Evolutionary conservation across 164 flowering plant genomes (phyloP), one percentile per base, ranked within the genome.

Genomic region (Macadamia integrifolia): DNA sequence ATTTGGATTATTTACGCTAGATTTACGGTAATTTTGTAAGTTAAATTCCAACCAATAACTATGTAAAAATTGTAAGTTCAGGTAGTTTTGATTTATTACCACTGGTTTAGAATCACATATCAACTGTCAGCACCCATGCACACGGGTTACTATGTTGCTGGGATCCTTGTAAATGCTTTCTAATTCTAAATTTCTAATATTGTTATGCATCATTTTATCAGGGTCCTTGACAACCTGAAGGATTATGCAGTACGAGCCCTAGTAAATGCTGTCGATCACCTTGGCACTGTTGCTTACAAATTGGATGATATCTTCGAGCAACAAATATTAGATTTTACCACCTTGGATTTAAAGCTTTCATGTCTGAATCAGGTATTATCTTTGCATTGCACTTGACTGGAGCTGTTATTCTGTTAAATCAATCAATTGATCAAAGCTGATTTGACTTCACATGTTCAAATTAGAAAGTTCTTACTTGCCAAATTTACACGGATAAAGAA

Each of bases 181-280:
- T 31, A 35, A 35, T 35, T 35, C 28, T 31, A 3, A 11, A 35
- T 2, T 35, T 35, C 28, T 31, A 3, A 11, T 46, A 9, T 31
- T 66, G 30, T 69, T 18, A 65, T 68, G 57, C 55, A 40, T n/a
- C 68, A 48, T 7, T 52, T 14, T 42, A 61, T 43, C 84, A 88
- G 93, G 67, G 91, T 85, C 65, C 77, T 87, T 1, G 81, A 87
- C 52, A 81, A 88, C 67, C 76, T 88, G 74, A 88, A 85, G 80
- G 93, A 87, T 65, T 95, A 95, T 83, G 84, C 96, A 59, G 93
- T 95, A 14, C 69, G 88, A 71, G 98, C 98, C 60, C 78, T 88
- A 58, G 89, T 88, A 53, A 87, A 86, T 74, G 87, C 91, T 0
- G 89, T 88, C 67, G 93, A 88, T 71, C 91, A 88, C 74, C 80